A percentile compares a stretch with the other conserved stretches of the same genome.
These are phyloP conservation scores for Lavandula angustifolia DNA, from an alignment of 257 asterid species.

Conservation along the genomic window DNA sequence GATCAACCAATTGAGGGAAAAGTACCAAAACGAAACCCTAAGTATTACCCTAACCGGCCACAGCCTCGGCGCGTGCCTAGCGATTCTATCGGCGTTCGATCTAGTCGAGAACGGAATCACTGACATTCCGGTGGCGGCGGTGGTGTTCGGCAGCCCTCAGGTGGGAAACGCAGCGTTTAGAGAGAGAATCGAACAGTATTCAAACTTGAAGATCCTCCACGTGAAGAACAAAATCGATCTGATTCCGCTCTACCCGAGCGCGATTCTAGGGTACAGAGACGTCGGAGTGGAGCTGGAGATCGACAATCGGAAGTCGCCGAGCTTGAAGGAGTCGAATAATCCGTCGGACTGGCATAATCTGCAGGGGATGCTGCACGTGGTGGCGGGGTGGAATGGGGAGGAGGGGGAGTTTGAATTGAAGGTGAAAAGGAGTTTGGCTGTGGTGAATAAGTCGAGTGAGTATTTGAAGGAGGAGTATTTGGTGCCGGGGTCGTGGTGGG, in stretches of 20 bases:
- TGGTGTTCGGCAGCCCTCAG: constrained; percentile 83
- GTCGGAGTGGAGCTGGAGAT: constrained; percentile 51
- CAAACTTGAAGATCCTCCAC: constrained; percentile 64
- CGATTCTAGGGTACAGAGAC: constrained; percentile 51
- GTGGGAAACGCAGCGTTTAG: constrained; percentile 65
- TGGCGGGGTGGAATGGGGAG: constrained; percentile 82
- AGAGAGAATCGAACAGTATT: constrained; percentile 39
- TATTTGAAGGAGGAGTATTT: constrained; percentile 68
- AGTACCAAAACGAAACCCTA: constrained; percentile 49
- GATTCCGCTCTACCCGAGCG: constrained; percentile 64
- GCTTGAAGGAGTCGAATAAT: constrained; percentile 55
- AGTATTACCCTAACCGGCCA: constrained; percentile 80
- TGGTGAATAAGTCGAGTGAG: constrained; percentile 75
- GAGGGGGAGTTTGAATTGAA: constrained; percentile 57
- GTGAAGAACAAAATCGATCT: constrained; percentile 67
- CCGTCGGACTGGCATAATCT: constrained; percentile 89
- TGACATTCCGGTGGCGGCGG: constrained; percentile 71
- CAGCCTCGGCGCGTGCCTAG: constrained; percentile 67
- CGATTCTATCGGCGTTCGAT: constrained; percentile 71
- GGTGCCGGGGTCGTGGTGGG: constrained; percentile 90
- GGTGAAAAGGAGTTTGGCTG: constrained; percentile 67
- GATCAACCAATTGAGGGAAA: constrained; percentile 39
- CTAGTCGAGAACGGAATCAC: constrained; percentile 69
- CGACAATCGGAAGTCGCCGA: constrained; percentile 66
- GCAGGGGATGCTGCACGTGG: constrained; percentile 75